phyloP scores from a whole-genome alignment of 2,329 filamentous ascomycete genomes.

The Colletotrichum noveboracense region DNA sequence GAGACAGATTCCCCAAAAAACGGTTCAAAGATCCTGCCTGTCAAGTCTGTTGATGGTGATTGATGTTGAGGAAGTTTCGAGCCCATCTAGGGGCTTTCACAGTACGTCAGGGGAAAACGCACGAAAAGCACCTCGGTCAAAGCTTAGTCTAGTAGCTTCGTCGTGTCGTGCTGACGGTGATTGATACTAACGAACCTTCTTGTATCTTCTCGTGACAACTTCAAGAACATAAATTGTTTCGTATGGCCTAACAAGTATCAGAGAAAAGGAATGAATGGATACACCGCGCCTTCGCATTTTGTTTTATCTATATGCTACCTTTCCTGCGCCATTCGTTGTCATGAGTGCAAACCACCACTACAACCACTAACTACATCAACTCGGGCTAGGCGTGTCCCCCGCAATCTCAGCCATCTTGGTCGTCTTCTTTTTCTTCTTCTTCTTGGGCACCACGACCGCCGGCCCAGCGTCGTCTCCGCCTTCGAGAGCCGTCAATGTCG shows the following conservation, averaged over 20 bases:
- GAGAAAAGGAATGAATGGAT: background rate
- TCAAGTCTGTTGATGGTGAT: background rate
- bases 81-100: no score
- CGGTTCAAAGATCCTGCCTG: background rate
- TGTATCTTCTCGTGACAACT: background rate
- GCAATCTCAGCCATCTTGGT: constrained; percentile 21
- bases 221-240: background rate
- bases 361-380: background rate
- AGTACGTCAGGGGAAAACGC: no score
- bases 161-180: background rate
- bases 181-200: background rate
- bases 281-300: background rate
- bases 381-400: constrained; percentile 1
- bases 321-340: background rate
- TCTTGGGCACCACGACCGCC: constrained; percentile 38
- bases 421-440: constrained; percentile 44
- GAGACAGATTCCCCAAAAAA: background rate
- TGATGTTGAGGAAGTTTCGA: background rate
- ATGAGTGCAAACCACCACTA: background rate
- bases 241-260: background rate
- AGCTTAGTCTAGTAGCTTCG: no score
- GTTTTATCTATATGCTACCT: background rate
- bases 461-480: background rate
- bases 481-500: background rate
- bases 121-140: no score